Conservation (phyloP, 2,329 filamentous ascomycete genomes). For the Trichoderma lentiforme region DNA sequence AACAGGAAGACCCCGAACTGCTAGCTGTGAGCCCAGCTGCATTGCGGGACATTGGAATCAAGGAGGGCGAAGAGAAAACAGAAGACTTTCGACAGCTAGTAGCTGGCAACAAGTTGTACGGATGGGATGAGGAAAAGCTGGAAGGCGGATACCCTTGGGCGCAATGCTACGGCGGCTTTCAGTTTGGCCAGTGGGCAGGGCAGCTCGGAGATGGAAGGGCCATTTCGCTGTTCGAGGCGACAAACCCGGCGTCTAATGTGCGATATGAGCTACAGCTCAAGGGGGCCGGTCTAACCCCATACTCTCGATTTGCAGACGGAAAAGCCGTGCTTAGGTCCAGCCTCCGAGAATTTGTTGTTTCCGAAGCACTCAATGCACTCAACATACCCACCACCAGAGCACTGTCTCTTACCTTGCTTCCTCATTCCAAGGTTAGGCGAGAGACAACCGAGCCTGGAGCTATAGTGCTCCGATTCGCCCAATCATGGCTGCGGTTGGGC, state of each 20-base stretch:
- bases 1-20: conserved; percentile 69
- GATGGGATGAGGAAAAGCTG: conserved; percentile 65
- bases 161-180: conserved; percentile 89
- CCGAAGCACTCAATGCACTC: conserved; percentile 82
- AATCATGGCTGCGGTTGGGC: conserved; percentile 89
- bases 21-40: conserved; percentile 77
- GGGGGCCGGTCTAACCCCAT: conserved; percentile 88
- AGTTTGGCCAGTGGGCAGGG: conserved; percentile 86
- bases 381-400: conserved; percentile 84
- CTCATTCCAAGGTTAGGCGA: conserved; percentile 67
- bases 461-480: conserved; percentile 86
- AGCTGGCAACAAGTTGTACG: conserved; percentile 77
- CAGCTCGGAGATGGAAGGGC: conserved; percentile 93
- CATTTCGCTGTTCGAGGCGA: conserved; percentile 89
- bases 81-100: conserved; percentile 75
- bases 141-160: conserved; percentile 91
- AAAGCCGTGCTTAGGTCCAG: conserved; percentile 90
- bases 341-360: conserved; percentile 91
- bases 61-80: conserved; percentile 62
- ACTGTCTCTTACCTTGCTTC: conserved; percentile 74
- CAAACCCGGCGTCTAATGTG: conserved; percentile 65
- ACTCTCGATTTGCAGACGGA: conserved; percentile 93
- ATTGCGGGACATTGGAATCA: conserved; percentile 76
- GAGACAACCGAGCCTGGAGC: conserved; percentile 86
- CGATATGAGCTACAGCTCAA: conserved; percentile 93